Conservation (phyloP, 331 rosid genomes). For the Acacia concinna region DNA sequence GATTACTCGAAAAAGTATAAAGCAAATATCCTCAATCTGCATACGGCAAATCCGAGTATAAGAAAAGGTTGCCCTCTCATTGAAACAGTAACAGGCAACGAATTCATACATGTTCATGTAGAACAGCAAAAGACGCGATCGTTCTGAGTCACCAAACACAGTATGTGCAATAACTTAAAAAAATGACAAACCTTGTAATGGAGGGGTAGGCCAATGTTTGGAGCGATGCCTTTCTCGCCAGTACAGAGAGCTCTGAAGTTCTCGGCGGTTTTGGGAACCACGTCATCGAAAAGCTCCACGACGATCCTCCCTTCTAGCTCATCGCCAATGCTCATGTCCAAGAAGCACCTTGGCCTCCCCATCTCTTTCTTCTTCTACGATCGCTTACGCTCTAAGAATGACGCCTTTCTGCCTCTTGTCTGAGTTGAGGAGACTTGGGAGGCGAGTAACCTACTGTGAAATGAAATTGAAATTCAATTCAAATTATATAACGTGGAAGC, state of each 20-base stretch:
- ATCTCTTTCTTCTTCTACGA: conserved; percentile 13
- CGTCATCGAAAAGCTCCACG: conserved; percentile 69
- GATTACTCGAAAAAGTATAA: conserved; percentile 3
- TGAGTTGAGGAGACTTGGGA: not conserved
- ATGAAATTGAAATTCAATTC: not conserved
- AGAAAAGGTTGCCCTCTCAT: not conserved
- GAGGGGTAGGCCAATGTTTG: conserved; percentile 74
- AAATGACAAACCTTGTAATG: conserved; percentile 68
- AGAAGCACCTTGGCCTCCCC: conserved; percentile 74
- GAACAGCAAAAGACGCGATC: not conserved
- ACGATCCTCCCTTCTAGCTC: conserved; percentile 88
- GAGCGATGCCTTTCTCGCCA: conserved; percentile 83
- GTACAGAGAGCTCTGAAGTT: conserved; percentile 92
- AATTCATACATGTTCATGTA: not conserved
- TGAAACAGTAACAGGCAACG: not conserved
- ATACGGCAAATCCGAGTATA: not conserved
- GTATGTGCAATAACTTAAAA: not conserved
- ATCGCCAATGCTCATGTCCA: conserved; percentile 79
- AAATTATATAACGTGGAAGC: too few relatives aligned
- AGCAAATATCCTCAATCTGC: not conserved
- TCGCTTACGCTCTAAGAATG: not conserved
- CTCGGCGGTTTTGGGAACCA: conserved; percentile 75
- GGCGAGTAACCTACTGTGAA: not conserved
- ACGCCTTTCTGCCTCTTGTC: conserved; percentile 27
- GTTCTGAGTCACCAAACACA: not conserved